Base-by-base conservation (phyloP, 768 basidiomycete species). In the Mrakia frigida region DNA sequence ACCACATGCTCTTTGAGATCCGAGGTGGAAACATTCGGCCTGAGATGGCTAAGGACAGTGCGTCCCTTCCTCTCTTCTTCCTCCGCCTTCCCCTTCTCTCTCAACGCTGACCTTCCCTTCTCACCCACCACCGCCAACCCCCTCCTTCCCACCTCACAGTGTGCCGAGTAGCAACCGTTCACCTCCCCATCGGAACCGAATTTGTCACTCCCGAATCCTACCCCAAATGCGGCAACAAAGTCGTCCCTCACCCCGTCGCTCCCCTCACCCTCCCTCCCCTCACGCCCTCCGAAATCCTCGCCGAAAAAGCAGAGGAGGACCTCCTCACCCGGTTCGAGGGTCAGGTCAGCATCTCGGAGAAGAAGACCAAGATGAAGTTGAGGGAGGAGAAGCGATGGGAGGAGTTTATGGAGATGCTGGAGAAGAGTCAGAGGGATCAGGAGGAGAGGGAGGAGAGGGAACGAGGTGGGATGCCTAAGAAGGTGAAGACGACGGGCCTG, bases 1-100 rank as follows among this genome's bases (percentile, higher is more conserved):
- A 94, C 0, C 89, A 93, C 39, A 94, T 98, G 21, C 88, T 99
- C 33, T 92, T 98, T 78, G 96, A 98, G 83, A 90, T 98, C 80
- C 94, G 94, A 0, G 95, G 96, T 0, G 86, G 86, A 1, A 92
- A 91, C 9, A 90, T 99, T 74, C 90, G 94, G 77, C 92, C 94
- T 81, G 94, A 97, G 82, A 86, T 97, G 73, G 96, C 96, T 25
- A 88, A 92, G 81, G 93, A 98, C 81, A 92, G 95, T 95, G 79
- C 74, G 87, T 80, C 33, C 18, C 61, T 50, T 63, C 31, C 67
- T 53, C 23, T n/a, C 4, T 13, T 23, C 39, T 39, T 31, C 39
- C 14, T 39, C 25, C 39, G 25, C 21, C 63, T 5, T n/a, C 41
- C 21, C 41, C 63, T 25, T 18, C 25, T 11, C 23, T n/a, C 39